These are phyloP conservation scores for Diversispora eburnea DNA, from an alignment of 192 early-diverging fungal species.

Conservation along the genomic window DNA sequence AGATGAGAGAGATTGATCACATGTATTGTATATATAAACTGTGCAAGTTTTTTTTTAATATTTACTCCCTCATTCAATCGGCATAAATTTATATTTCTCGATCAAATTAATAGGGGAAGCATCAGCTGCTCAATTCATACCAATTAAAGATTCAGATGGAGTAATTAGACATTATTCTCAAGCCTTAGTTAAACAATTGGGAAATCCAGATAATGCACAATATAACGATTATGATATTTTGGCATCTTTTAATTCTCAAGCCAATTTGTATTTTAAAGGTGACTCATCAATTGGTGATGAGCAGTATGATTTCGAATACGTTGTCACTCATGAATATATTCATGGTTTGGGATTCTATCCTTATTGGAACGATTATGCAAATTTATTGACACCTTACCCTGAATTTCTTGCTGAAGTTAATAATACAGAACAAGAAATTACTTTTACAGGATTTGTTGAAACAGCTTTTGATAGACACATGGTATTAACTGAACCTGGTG, in stretches of 20 bases:
- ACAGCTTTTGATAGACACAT: background rate
- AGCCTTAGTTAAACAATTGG: conserved; percentile 14
- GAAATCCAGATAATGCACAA: background rate
- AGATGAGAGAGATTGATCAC: too few species aligned
- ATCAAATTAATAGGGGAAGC: background rate
- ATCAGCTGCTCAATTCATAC: background rate
- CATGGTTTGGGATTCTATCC: conserved; percentile 6
- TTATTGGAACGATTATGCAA: background rate
- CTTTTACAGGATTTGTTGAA: background rate
- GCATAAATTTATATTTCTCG: background rate
- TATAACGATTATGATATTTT: background rate
- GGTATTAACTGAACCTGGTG: background rate
- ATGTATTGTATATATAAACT: background rate
- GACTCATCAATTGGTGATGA: background rate
- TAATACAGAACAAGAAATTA: background rate
- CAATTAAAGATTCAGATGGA: background rate
- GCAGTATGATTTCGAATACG: background rate
- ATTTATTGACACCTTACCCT: background rate
- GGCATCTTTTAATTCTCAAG: background rate
- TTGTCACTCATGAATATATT: conserved; percentile 10
- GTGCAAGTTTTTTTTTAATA: background rate
- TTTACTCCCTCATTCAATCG: background rate
- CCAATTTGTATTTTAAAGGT: background rate
- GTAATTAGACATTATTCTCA: conserved; percentile 7
- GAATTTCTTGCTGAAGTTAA: background rate